Evolutionary conservation across 257 asterid species (phyloP), one percentile per base, ranked within the genome.

Genomic region (Cordia subcordata): DNA sequence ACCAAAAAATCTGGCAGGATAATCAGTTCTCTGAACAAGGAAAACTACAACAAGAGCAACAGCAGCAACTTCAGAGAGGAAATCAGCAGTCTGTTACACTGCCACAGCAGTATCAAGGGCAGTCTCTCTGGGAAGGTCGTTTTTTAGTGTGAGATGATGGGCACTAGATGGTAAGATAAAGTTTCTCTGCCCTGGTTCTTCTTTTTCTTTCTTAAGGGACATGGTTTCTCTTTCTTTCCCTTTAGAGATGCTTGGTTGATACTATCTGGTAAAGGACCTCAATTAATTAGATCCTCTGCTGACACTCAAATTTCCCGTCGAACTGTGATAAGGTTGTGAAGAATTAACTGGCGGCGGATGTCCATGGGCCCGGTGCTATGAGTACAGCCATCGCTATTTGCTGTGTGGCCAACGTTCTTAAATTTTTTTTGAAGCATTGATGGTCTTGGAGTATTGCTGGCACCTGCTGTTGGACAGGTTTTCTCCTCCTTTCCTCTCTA

Each of bases 371-470:
- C 68, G 83, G 76, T 73, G 82, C 87, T 69, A 75, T 76, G 76
- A 77, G 76, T 79, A 80, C 81, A 71, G 78, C 83, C 88, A 70
- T 82, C 80, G 59, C 63, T 70, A 69, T 78, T 83, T 71, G 79
- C 82, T 51, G 74, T 77, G 64, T 79, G 85, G 86, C 84, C 87
- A 71, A 77, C 65, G 82, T 87, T 75, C 76, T 74, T 81, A 83
- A 60, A 70, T 81, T 83, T 81, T 83, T 80, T 66, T 74, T 77
- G 95, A 80, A 79, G 82, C 76, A 79, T 83, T 79, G 90, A 83
- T 86, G 94, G 82, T 83, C 87, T 81, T 81, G 85, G 82, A 74
- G 71, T 27, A 62, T 77, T 83, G 88, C 91, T 55, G 96, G 96
- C 87, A 77, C 94, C 53, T 85, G 81, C 90, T 82, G 64, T 70